These are phyloP conservation scores for Rickenella mellea DNA, from an alignment of 768 basidiomycete species.

Conservation along the genomic window DNA sequence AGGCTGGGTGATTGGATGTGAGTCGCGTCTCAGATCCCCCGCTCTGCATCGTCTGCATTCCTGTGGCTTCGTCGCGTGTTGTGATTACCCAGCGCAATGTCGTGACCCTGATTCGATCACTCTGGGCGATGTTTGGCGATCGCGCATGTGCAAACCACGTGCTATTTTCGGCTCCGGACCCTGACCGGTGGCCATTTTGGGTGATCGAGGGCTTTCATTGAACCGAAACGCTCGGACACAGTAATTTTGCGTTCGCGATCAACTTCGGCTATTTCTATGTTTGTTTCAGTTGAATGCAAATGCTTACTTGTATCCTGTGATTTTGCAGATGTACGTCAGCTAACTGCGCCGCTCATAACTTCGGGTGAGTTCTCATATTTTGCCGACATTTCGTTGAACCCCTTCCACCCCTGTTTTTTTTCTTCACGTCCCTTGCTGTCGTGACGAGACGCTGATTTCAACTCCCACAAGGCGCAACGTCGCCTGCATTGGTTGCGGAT, in stretches of 20 bases:
- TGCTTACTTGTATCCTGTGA: constrained; percentile 10
- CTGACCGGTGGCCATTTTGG: background rate
- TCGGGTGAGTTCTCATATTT: constrained; percentile 51
- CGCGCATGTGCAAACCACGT: background rate
- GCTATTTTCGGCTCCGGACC: background rate
- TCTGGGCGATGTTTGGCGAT: background rate
- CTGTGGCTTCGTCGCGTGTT: background rate
- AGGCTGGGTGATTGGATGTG: constrained; percentile 72
- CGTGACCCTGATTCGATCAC: background rate
- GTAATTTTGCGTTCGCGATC: too few relatives aligned
- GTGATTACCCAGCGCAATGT: background rate
- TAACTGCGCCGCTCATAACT: constrained; percentile 75
- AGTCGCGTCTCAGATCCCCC: too few relatives aligned
- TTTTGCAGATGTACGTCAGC: constrained; percentile 49
- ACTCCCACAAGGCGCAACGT: constrained; percentile 62
- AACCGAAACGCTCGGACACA: too few relatives aligned
- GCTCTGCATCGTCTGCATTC: too few relatives aligned
- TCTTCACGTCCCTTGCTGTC: constrained; percentile 6
- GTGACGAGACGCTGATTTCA: constrained; percentile 30
- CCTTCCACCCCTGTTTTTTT: constrained; percentile 8
- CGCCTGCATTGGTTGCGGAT: constrained; percentile 70
- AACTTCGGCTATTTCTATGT: too few relatives aligned
- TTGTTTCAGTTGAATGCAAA: background rate
- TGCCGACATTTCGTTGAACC: constrained; percentile 16
- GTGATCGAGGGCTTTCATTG: too few relatives aligned